Conservation (phyloP, 192 early-diverging fungal species). For the Helicostylum pulchrum region DNA sequence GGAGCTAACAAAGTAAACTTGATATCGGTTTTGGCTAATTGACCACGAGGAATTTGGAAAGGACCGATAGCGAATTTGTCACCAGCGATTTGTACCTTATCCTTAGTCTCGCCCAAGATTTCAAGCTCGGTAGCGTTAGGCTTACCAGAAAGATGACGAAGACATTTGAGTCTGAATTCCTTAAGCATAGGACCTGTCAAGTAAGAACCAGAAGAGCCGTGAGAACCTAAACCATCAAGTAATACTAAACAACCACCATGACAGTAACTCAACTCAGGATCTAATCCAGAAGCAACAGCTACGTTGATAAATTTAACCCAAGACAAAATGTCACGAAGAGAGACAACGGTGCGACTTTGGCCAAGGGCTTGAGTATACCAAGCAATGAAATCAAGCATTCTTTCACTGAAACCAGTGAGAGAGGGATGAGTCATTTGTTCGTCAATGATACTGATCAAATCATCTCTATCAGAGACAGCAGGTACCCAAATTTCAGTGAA, state of each 20-base stretch:
- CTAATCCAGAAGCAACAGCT: constrained; percentile 47
- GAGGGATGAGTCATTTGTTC: constrained; percentile 44
- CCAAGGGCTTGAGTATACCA: constrained; percentile 68
- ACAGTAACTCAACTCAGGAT: constrained; percentile 54
- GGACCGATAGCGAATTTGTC: constrained; percentile 69
- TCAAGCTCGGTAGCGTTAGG: constrained; percentile 31
- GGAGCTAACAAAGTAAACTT: constrained; percentile 86
- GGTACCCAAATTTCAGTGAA: constrained; percentile 99
- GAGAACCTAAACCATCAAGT: constrained; percentile 88
- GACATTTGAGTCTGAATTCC: constrained; percentile 48
- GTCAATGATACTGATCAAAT: constrained; percentile 65
- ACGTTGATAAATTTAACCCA: constrained; percentile 86
- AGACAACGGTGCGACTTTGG: constrained; percentile 57
- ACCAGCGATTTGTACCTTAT: constrained; percentile 24
- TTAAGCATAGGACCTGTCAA: constrained; percentile 43
- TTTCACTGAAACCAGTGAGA: constrained; percentile 42
- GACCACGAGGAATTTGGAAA: constrained; percentile 74
- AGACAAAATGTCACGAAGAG: constrained; percentile 87
- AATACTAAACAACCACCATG: constrained; percentile 92
- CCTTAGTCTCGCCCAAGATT: constrained; percentile 38
- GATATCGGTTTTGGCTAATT: constrained; percentile 42
- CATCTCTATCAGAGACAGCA: constrained; percentile 71
- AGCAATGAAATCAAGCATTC: constrained; percentile 79
- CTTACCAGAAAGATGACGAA: constrained; percentile 41
- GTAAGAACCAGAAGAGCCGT: constrained; percentile 57